Base-by-base conservation (phyloP, 2,329 filamentous ascomycete genomes). In the Claviceps purpurea region DNA sequence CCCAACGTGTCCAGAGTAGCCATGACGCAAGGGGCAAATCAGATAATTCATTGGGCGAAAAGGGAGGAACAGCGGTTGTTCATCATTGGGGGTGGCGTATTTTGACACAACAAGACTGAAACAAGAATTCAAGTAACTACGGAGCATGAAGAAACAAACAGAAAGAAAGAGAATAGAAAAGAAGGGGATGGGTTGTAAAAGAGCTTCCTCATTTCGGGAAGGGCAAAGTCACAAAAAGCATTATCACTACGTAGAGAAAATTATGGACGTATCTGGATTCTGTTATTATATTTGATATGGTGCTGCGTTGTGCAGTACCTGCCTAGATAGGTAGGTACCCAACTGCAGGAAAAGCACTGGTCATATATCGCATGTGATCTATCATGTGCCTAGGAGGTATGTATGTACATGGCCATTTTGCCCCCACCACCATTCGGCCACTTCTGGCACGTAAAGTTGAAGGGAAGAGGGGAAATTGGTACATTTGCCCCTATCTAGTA, bases 1-100 rank as follows among this genome's bases (percentile, higher is more conserved):
- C 86, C 87, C 2, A 84, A 83, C 57, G 70, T 78, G 39, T 78
- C 78, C 30, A 72, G 79, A 42, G 70, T 73, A 22, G 79, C 82
- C 11, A 74, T 98, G 61, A 87, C 88, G 10, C 85, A 91, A 65
- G 88, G 85, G 11, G 91, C 90, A 38, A 95, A 93, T 64, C 84
- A 85, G 68, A 81, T 98, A 49, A 83, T 94, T 5, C 87, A 93
- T 63, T 98, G 91, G 90, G 85, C 91, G 1, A 84, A 87, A 63
- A 77, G 83, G 58, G 93, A 98, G 68, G 91, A 97, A 68, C 90
- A 97, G 68, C 76, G 93, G 53, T 73, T 97, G 5, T 98, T 98
- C 64, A 95, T 98, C 54, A 93, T 98, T 63, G 93, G 93, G 1
- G 94, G 93, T n/a, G 93, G 90, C 44, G 91, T 97, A 59, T 85